These are phyloP conservation scores for Plasmodium blacklocki DNA, from an alignment of 169 alveolate genomes.

Conservation along the genomic window DNA sequence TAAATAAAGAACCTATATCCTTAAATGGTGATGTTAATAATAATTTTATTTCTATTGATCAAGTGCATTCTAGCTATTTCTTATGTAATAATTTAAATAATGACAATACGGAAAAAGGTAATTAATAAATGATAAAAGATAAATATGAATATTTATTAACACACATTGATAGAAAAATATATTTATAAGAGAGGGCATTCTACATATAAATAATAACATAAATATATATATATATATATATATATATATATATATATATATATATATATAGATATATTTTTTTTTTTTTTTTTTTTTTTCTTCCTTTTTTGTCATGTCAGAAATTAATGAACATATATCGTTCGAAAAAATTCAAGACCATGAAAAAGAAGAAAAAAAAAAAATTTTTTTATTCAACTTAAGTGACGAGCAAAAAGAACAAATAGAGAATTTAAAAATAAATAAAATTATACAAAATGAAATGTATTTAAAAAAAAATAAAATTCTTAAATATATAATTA, in stretches of 20 bases:
- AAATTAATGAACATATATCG: constrained; percentile 8
- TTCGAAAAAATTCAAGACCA: constrained; percentile 25
- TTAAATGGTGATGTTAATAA: no score
- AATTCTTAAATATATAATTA: constrained; percentile 45
- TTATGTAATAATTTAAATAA: no score
- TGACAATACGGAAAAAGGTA: no score
- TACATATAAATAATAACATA: no score
- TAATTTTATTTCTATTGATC: no score
- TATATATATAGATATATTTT: background rate
- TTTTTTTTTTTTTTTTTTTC: no score
- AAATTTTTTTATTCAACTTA: constrained; percentile 26
- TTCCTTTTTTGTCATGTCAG: background rate
- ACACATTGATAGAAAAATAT: no score
- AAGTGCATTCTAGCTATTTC: no score
- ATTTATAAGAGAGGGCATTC: no score
- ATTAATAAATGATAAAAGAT: no score
- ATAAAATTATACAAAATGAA: constrained; percentile 55
- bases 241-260: background rate
- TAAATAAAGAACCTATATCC: no score
- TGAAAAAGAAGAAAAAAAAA: constrained; percentile 25
- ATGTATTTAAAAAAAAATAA: constrained; percentile 63
- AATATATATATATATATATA: constrained; percentile 1
- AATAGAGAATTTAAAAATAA: constrained; percentile 45
- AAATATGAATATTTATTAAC: no score
- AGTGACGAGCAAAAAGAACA: constrained; percentile 33